Base-by-base conservation (phyloP, 202 grass and related monocot genomes). In the Zoysia matrella region DNA sequence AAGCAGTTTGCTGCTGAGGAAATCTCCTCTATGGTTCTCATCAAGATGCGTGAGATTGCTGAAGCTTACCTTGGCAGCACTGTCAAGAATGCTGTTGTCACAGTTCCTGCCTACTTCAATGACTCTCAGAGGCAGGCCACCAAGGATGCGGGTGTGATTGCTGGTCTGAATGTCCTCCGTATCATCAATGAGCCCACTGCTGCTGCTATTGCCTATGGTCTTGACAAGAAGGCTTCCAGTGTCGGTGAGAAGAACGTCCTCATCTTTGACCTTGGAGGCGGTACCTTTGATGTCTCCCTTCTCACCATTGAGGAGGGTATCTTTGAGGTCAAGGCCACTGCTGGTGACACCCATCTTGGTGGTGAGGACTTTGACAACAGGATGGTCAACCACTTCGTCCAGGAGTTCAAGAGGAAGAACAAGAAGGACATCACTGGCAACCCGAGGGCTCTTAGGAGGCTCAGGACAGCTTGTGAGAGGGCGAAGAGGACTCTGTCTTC, bases 141-240 rank as follows among this genome's bases (percentile, higher is more conserved):
- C 4, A 96, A 96, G 71, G 93, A 96, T 83, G 93, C 93, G 9
- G 90, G 90, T n/a, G 88, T 92, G 44, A 93, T 97, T 87, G 86
- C 91, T 14, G 94, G 94, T 46, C 82, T 97, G 8, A 97, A 93
- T 89, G 91, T 93, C 3, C 85, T 91, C 88, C 76, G 90, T 8
- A 93, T 93, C 65, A 93, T 96, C 60, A 90, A 97, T n/a, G 90
- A 97, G 78, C 90, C 93, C 53, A 93, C 88, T 22, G 93, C 93
- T 52, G 86, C 81, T 69, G 93, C 90, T 18, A 89, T 97, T 87
- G 90, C 93, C 3, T 96, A 96, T 63, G 88, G 93, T 77, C 84
- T 96, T 69, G 93, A 93, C 77, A 93, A 96, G 80, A 92, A 92
- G 74, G 88, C 83, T 36, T 81, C 69, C 3, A 92, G 88, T 72